These are phyloP conservation scores for Durio zibethinus DNA, from an alignment of 345 rosid genomes.

Conservation along the genomic window DNA sequence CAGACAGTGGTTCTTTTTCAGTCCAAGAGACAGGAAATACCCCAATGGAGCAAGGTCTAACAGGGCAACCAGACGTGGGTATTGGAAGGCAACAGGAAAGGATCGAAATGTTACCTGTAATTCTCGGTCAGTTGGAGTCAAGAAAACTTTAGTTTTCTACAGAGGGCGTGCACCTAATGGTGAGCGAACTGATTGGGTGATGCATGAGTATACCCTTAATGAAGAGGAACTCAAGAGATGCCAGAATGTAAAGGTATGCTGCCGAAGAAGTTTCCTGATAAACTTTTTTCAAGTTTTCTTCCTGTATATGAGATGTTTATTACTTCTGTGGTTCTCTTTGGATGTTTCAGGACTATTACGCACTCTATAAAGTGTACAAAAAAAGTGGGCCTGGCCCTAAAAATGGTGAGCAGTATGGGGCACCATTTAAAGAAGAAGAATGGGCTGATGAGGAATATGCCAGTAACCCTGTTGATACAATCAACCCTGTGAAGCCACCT, in stretches of 20 bases:
- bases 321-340: not conserved
- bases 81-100: constrained; percentile 90
- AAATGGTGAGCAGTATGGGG: constrained; percentile 93
- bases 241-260: constrained; percentile 52
- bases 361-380: constrained; percentile 73
- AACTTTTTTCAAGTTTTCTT: not conserved
- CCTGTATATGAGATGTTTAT: not conserved
- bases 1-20: constrained; percentile 87
- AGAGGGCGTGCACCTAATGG: constrained; percentile 82
- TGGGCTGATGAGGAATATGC: constrained; percentile 59
- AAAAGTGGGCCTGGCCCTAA: constrained; percentile 95
- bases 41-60: constrained; percentile 84
- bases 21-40: constrained; percentile 76
- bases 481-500: constrained; percentile 27
- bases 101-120: constrained; percentile 54
- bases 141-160: constrained; percentile 81
- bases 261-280: not conserved
- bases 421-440: constrained; percentile 83
- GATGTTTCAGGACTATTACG: constrained; percentile 54
- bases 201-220: constrained; percentile 82
- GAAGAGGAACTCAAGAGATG: constrained; percentile 71
- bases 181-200: constrained; percentile 81
- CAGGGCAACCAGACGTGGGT: constrained; percentile 70
- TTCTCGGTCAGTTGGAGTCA: constrained; percentile 60
- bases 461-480: constrained; percentile 15